These are phyloP conservation scores for Postia placenta DNA, from an alignment of 768 basidiomycete genomes.

Conservation along the genomic window DNA sequence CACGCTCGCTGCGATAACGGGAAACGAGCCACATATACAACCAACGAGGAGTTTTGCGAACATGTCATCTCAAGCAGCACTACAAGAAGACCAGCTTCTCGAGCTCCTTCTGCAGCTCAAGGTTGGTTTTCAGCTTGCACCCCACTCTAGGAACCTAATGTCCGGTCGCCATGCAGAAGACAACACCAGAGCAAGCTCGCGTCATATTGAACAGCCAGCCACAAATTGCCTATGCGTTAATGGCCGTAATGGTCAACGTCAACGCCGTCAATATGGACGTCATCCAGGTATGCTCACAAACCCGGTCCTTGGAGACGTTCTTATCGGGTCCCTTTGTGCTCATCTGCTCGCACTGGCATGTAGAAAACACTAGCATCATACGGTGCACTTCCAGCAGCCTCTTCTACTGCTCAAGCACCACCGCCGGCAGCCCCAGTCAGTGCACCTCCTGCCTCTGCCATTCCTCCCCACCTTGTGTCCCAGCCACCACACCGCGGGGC, in stretches of 20 bases:
- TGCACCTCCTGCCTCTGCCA: constrained; percentile 23
- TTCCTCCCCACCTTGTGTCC: constrained; percentile 17
- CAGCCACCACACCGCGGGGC: constrained; percentile 8
- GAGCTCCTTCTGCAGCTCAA: constrained; percentile 75
- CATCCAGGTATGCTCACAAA: constrained; percentile 52
- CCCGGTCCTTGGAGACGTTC: background rate
- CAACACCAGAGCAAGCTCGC: constrained; percentile 63
- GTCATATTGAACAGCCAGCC: constrained; percentile 68
- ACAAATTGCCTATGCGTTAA: constrained; percentile 70
- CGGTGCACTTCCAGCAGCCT: constrained; percentile 25
- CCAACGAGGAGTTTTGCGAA: background rate
- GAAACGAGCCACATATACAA: too few species aligned
- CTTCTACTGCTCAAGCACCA: constrained; percentile 21
- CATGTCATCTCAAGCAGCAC: constrained; percentile 48
- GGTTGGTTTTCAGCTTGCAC: constrained; percentile 22
- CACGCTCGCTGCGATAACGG: too few species aligned
- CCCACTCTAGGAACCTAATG: too few species aligned
- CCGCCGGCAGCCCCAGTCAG: constrained; percentile 22
- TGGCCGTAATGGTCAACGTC: constrained; percentile 73
- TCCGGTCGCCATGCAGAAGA: constrained; percentile 64
- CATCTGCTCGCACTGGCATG: background rate
- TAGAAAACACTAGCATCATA: constrained; percentile 63
- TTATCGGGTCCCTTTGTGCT: background rate
- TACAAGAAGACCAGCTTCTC: constrained; percentile 60
- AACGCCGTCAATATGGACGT: constrained; percentile 71